Base-by-base conservation (phyloP, 106 monocot genomes). In the Chionographis japonica region DNA sequence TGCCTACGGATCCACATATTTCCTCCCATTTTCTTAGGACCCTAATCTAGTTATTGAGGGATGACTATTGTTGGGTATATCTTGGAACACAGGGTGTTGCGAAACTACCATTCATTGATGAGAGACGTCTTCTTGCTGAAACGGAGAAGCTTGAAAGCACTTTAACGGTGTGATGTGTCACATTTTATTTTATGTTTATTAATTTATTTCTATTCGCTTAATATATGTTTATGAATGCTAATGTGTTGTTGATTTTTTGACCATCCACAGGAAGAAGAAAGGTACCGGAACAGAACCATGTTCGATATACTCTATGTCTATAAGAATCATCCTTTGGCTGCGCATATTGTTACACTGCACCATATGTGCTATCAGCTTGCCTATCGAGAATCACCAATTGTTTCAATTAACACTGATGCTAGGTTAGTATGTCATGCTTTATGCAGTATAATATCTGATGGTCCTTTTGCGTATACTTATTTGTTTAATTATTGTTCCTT, bases 61-160 rank as follows among this genome's bases (percentile, higher is more conserved):
- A n/a, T 15, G 3, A 13, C 42, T 51, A 54, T 12, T 56, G 13
- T 62, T 42, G 63, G 42, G 57, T 43, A 38, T 69, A 46, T 46
- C 5, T 46, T 75, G 58, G 39, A 72, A 50, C 27, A 8, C 40
- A 97, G 95, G 95, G 89, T 69, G 68, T 97, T 80, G 95, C 79
- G 27, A 97, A 97, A 84, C 83, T 97, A 57, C 92, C 95, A 56
- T 97, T 97, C 73, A 97, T 97, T 71, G 89, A 89, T 74, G 95
- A 97, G 63, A 74, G 75, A 53, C 63, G 61, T 40, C 68, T 97
- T 68, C 86, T 97, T 69, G 68, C 84, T 65, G 86, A 82, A 76
- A 92, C 92, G 13, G 85, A 71, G 53, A 87, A 83, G 43, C 84
- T 97, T 75, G 95, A 97, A 78, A 78, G 77, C 15, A 79, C 84